Evolutionary conservation across 352 stramenopile genomes (phyloP).

Genomic region (Pythium periplocum): DNA sequence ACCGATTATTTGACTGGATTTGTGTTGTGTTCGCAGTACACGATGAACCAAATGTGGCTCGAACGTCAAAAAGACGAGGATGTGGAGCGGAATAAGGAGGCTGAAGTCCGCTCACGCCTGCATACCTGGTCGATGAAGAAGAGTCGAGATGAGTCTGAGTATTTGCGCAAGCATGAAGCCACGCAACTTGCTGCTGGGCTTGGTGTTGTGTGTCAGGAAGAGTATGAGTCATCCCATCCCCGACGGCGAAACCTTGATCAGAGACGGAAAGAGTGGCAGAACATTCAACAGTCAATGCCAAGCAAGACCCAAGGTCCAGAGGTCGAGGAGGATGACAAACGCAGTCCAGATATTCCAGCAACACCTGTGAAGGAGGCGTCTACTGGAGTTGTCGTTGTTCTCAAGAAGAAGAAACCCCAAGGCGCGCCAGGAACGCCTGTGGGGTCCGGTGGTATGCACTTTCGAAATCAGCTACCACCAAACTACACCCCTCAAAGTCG

Average conservation of each 20-base stretch:
- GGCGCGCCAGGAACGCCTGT: slow-evolving; percentile 13
- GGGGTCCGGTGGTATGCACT: slow-evolving; percentile 55
- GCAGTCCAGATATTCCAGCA: no score
- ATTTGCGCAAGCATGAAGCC: slow-evolving; percentile 55
- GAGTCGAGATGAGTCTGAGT: slow-evolving; percentile 67
- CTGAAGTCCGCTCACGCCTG: slow-evolving; percentile 42
- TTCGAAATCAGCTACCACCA: slow-evolving; percentile 57
- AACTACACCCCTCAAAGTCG: slow-evolving; percentile 49
- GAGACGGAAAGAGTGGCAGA: slow-evolving; percentile 16
- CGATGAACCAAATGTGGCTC: slow-evolving; percentile 71
- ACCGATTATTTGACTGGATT: slow-evolving; percentile 1
- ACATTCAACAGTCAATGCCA: slow-evolving; percentile 8
- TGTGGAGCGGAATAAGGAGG: slow-evolving; percentile 29
- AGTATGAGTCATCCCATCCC: slow-evolving; percentile 10
- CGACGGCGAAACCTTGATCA: slow-evolving; percentile 8
- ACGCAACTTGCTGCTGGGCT: slow-evolving; percentile 51
- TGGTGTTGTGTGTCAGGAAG: slow-evolving; percentile 20
- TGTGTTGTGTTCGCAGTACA: slow-evolving; percentile 21
- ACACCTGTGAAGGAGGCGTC: no score
- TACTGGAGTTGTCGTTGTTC: not conserved
- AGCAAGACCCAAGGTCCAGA: not conserved
- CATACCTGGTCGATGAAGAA: slow-evolving; percentile 52
- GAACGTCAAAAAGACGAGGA: slow-evolving; percentile 44
- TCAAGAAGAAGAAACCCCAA: slow-evolving; percentile 25
- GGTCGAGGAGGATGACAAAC: not conserved